Evolutionary conservation across 2,329 filamentous ascomycete species (phyloP).

Genomic region (Sporothrix variecibatus): DNA sequence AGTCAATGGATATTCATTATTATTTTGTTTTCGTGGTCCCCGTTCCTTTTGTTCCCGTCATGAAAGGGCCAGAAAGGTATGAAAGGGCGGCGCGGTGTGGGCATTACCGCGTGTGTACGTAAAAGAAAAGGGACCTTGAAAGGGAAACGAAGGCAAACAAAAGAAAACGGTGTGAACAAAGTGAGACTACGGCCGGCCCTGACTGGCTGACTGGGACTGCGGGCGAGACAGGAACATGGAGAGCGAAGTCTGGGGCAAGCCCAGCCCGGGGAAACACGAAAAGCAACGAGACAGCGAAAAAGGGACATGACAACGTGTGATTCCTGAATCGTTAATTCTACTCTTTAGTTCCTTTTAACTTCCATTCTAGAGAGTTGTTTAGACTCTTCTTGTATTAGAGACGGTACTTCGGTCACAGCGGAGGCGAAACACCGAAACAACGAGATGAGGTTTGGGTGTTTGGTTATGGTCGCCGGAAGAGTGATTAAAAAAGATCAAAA

Average conservation of each 20-base stretch:
- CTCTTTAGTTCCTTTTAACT: neutral
- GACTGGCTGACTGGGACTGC: conserved; percentile 13
- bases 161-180: neutral
- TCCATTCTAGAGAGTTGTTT: neutral
- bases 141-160: neutral
- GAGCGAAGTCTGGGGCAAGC: neutral
- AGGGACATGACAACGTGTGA: neutral
- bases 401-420: conserved; percentile 12
- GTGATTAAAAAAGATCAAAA: neutral
- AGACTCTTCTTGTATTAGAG: neutral
- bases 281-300: neutral
- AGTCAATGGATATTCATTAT: neutral
- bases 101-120: conserved; percentile 17
- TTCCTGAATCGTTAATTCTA: neutral
- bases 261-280: neutral
- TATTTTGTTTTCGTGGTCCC: neutral
- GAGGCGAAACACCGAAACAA: conserved; percentile 18
- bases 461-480: neutral
- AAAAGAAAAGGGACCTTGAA: conserved; percentile 17
- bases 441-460: neutral
- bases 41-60: neutral
- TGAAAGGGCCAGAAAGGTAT: neutral
- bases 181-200: conserved; percentile 9
- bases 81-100: neutral
- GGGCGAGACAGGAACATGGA: neutral